phyloP scores from a whole-genome alignment of 176 grass and related monocot genomes.

The Rhipidocladum racemiflorum region DNA sequence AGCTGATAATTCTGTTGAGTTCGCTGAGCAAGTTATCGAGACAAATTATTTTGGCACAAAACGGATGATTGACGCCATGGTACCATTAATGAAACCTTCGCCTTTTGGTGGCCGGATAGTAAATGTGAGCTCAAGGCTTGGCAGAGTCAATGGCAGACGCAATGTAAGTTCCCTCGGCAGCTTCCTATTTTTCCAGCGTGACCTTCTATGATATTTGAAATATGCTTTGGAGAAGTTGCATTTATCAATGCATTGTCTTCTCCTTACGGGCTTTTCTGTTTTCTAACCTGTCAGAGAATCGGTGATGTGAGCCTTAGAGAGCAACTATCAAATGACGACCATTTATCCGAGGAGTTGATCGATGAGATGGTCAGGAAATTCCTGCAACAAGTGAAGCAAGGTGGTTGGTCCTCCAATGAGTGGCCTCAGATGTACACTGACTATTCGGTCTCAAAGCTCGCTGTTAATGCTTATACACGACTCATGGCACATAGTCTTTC shows the following conservation, averaged over 20 bases:
- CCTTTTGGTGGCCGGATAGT: conserved; percentile 64
- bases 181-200: not conserved
- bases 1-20: conserved; percentile 74
- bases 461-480: conserved; percentile 78
- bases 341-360: conserved; percentile 69
- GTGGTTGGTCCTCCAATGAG: conserved; percentile 48
- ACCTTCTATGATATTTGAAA: not conserved
- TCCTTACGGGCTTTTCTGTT: not conserved
- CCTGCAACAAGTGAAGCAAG: conserved; percentile 62
- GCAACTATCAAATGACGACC: conserved; percentile 46
- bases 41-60: conserved; percentile 86
- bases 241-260: not conserved
- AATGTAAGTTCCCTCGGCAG: conserved; percentile 44
- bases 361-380: conserved; percentile 68
- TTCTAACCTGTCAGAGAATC: conserved; percentile 51
- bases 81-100: conserved; percentile 63
- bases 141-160: conserved; percentile 67
- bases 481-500: conserved; percentile 45
- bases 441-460: conserved; percentile 85
- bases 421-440: conserved; percentile 90
- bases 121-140: conserved; percentile 90
- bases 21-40: conserved; percentile 65
- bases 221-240: not conserved
- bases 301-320: conserved; percentile 59
- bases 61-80: conserved; percentile 62